Base-by-base conservation (phyloP, 805 yeast genomes). In the Helenozyma baotianmanensis region DNA sequence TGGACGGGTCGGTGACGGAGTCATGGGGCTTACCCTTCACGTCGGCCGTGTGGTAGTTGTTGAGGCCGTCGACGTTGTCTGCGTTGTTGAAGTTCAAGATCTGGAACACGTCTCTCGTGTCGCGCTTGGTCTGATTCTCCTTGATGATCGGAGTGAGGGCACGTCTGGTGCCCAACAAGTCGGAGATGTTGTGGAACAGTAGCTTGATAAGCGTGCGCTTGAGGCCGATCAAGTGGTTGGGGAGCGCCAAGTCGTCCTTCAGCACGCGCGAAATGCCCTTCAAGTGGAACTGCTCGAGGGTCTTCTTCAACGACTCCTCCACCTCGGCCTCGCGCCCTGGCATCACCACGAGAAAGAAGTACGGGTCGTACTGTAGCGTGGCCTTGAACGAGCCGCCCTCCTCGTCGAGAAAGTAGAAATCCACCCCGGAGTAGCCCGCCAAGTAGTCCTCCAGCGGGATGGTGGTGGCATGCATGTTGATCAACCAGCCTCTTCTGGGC, bases 321-420 rank as follows among this genome's bases (percentile, higher is more conserved):
- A 88, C 86, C 42, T 85, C 97, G 2, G 75, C 58, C 39, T 80
- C 86, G 12, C 60, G 59, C 1, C 78, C 76, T 1, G 73, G 73
- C n/a, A 73, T 65, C 42, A 86, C 76, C 2, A 77, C 69, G 9
- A 92, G 61, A 32, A 82, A 74, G 51, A 92, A 84, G 56, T 92
- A 92, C 0, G 99, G 99, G 47, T 86, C 88, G 53, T 75, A 85
- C 37, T 74, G 82, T 10, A 85, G 59, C 1, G 95, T 82, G 4
- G 88, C 80, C 54, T 90, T 92, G 66, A 94, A 92, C 27, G 84
- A 78, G 6, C 97, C 98, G 29, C 99, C 99, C 55, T 89, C 97
- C 50, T 86, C 96, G 55, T 89, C 97, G 6, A 92, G 60, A 48
- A 94, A 92, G 54, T 94, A 94, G 57, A 82, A 88, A 48, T 92